phyloP scores from a whole-genome alignment of 2,329 filamentous ascomycete species.

The Penicillium psychrosexuale region DNA sequence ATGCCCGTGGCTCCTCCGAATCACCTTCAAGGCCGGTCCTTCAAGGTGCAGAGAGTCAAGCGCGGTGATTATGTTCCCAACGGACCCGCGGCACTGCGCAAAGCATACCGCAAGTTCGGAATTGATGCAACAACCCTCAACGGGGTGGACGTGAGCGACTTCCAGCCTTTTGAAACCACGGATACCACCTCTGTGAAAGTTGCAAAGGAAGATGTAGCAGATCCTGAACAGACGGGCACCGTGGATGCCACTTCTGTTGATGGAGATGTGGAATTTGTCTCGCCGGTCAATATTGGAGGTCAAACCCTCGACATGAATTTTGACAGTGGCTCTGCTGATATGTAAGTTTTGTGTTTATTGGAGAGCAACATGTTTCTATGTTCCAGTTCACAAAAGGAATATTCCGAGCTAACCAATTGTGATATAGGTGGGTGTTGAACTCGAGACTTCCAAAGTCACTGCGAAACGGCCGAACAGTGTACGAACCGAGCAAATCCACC shows the following conservation, averaged over 20 bases:
- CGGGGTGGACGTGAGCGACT: constrained; percentile 36
- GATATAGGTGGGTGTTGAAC: constrained; percentile 65
- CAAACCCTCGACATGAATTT: constrained; percentile 68
- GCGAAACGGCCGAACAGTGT: constrained; percentile 54
- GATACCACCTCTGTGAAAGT: constrained; percentile 25
- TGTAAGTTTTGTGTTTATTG: constrained; percentile 46
- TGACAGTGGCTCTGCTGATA: constrained; percentile 71
- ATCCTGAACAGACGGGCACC: constrained; percentile 47
- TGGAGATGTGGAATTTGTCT: constrained; percentile 67
- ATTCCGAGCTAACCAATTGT: not conserved
- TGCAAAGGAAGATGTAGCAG: constrained; percentile 22
- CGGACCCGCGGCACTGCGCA: constrained; percentile 61
- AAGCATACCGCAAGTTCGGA: constrained; percentile 66
- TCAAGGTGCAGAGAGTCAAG: constrained; percentile 58
- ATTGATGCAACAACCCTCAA: constrained; percentile 47
- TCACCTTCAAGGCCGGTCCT: constrained; percentile 46
- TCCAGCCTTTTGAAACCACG: constrained; percentile 30
- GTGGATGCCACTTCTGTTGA: constrained; percentile 64
- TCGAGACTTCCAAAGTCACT: constrained; percentile 50
- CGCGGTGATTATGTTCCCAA: constrained; percentile 57
- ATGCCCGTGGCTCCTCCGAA: constrained; percentile 28
- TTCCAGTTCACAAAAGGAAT: not conserved
- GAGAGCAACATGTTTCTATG: not conserved
- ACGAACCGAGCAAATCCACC: constrained; percentile 52
- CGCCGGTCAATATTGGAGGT: constrained; percentile 66